Evolutionary conservation across 1,284 basidiomycete genomes (phyloP), one percentile per base, ranked within the genome.

Genomic region (Ceratobasidium sp.): DNA sequence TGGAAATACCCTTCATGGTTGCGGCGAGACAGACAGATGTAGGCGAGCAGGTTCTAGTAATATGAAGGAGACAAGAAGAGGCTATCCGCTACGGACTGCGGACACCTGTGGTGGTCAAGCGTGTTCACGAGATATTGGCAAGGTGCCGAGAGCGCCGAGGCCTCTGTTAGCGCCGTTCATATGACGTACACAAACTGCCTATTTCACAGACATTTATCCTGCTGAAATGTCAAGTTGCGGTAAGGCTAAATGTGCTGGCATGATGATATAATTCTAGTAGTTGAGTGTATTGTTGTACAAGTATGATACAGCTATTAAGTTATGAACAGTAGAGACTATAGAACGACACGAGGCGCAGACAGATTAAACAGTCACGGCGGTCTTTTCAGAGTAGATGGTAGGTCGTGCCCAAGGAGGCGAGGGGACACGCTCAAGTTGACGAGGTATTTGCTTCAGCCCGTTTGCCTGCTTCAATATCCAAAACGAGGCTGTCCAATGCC

Each of bases 1-100:
- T 95, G 15, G 89, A 87, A 66, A 95, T 83, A 45, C 94, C 94
- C 86, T 95, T 95, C 93, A 95, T 95, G 64, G 54, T 81, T 53
- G 45, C 28, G 49, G 42, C 39, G 20, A 20, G 35, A 5, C 15
- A 28, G 26, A 49, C 6, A 37, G 63, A 45, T 11, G 67, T 68
- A 51, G 10, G 7, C 4, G 33, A 39, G 53, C 4, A 23, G 58
- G 6, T 3, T 23, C 20, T 6, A 47, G 45, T 45, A n/a, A n/a
- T 47, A 23, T 15, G 49, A 8, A 51, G 26, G 33, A 39, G 15
- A n/a, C 37, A 26, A 45, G 53, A 60, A 60, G 58, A 63, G 56
- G 58, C 31, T 17, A 33, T 3, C 63, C 33, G 26, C 65, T 23
- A 31, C 6, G 37, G 37, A 54, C 69, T 73, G 69, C 69, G 69